Conservation (phyloP, 495 filamentous ascomycete genomes). For the Trichocladium uniseriatum region DNA sequence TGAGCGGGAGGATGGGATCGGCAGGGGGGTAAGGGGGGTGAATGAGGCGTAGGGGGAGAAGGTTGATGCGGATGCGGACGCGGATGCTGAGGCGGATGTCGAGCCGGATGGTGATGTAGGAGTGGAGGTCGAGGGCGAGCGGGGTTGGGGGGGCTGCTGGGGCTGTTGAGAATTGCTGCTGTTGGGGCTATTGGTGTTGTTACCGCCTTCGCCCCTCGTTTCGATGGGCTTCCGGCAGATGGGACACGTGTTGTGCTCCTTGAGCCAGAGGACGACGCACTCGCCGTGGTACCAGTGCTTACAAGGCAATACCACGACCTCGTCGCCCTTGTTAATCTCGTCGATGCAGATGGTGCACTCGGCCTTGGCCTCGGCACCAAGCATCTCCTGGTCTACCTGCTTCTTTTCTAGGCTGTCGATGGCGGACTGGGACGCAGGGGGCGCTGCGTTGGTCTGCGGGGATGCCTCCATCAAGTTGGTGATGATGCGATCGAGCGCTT, state of each 20-base stretch:
- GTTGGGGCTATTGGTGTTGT: not conserved
- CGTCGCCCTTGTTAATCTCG: conserved; percentile 59
- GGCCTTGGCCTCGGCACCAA: conserved; percentile 49
- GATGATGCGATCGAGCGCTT: conserved; percentile 82
- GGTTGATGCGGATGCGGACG: not conserved
- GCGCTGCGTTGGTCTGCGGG: conserved; percentile 63
- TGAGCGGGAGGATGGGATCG: no score
- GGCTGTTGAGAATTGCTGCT: not conserved
- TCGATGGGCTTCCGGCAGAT: conserved; percentile 75
- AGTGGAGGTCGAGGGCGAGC: not conserved
- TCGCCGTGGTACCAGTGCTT: conserved; percentile 83
- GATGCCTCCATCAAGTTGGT: conserved; percentile 79
- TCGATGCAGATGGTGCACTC: conserved; percentile 97
- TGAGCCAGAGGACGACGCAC: conserved; percentile 72
- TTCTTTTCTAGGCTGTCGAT: conserved; percentile 68
- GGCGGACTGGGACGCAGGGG: conserved; percentile 65
- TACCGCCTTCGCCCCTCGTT: not conserved
- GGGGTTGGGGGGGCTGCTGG: not conserved
- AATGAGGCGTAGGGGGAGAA: not conserved
- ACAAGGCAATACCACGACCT: conserved; percentile 75
- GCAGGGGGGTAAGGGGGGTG: not conserved
- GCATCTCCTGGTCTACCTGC: conserved; percentile 53
- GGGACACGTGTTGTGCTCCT: conserved; percentile 83
- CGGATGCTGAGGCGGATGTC: not conserved
- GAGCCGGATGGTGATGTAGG: not conserved